Base-by-base conservation (phyloP, 2,329 filamentous ascomycete genomes). In the Penicillium sp. region DNA sequence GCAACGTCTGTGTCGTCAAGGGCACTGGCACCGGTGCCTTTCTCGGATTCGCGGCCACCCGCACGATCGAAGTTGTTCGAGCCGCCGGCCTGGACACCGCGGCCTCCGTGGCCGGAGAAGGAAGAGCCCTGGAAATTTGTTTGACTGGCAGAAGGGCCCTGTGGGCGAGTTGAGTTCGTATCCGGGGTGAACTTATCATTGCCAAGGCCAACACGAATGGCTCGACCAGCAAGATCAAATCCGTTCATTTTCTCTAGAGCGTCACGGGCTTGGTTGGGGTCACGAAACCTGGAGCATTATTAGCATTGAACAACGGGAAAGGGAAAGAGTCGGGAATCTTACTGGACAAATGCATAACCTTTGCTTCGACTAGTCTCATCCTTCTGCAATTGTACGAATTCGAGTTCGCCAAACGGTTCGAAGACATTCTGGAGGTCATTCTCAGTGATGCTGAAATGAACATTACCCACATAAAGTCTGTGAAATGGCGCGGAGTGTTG, bases 161-260 rank as follows among this genome's bases (percentile, higher is more conserved):
- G 90, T 82, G 96, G 96, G 79, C 92, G 92, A 81, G 96, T 92
- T 73, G 92, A 90, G 78, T 92, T 96, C 78, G 92, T 95, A 81
- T 98, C 95, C 72, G 93, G 90, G 78, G 93, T 98, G 80, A 98
- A 98, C 86, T 98, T 98, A 90, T 99, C 95, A 82, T 97, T 99
- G 79, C 95, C 95, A 81, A 99, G 91, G 78, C 95, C 95, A 77
- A 99, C 96, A 74, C 95, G 92, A 76, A 99, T 98, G 63, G 93
- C 92, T 75, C 95, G 93, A 78, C 93, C 93, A 70, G 95, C 95
- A 68, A 99, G 88, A 79, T 98, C 95, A 80, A 98, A 99, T 64
- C 93, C 93, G 78, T 99, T 99, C 93, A 99, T 97, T 80, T 97
- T 96, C 77, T 97, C 92, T 63, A 99, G 83, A 61, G 95, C 96